A percentile compares a stretch with the other conserved stretches of the same genome.
Evolutionary conservation across 2,329 filamentous ascomycete genomes (phyloP).

Genomic region (Purpureocillium takamizusanense): DNA sequence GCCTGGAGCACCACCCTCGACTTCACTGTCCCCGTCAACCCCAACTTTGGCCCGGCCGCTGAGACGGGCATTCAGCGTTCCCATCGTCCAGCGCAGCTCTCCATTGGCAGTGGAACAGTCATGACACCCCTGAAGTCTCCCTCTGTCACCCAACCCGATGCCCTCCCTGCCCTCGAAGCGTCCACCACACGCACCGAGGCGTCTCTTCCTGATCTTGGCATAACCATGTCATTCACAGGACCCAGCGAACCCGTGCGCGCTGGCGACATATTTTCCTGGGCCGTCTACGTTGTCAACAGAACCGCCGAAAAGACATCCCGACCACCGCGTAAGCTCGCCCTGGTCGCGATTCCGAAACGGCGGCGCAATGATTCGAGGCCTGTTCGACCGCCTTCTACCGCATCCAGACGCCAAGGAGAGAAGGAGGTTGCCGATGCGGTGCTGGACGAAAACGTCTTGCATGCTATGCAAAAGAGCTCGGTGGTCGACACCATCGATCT

Average conservation of each 20-base stretch:
- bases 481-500: constrained; percentile 56
- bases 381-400: constrained; percentile 43
- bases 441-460: constrained; percentile 61
- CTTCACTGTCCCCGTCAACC: constrained; percentile 57
- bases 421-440: constrained; percentile 53
- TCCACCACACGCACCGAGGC: constrained; percentile 36
- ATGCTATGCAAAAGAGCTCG: constrained; percentile 61
- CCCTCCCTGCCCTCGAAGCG: constrained; percentile 50
- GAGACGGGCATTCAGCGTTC: constrained; percentile 50
- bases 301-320: constrained; percentile 35
- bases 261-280: constrained; percentile 63
- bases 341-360: constrained; percentile 58
- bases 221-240: constrained; percentile 66
- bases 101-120: constrained; percentile 44
- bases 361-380: constrained; percentile 48
- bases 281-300: constrained; percentile 68
- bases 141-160: constrained; percentile 48
- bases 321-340: constrained; percentile 56
- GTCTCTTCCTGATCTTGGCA: constrained; percentile 51
- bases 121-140: constrained; percentile 48
- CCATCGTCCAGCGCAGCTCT: constrained; percentile 55
- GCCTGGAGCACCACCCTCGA: constrained; percentile 61
- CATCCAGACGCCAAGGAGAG: constrained; percentile 23
- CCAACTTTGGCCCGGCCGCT: constrained; percentile 46
- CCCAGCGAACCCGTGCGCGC: constrained; percentile 47